Base-by-base conservation (phyloP, 2,329 filamentous ascomycete species). In the Xylaria sp. region DNA sequence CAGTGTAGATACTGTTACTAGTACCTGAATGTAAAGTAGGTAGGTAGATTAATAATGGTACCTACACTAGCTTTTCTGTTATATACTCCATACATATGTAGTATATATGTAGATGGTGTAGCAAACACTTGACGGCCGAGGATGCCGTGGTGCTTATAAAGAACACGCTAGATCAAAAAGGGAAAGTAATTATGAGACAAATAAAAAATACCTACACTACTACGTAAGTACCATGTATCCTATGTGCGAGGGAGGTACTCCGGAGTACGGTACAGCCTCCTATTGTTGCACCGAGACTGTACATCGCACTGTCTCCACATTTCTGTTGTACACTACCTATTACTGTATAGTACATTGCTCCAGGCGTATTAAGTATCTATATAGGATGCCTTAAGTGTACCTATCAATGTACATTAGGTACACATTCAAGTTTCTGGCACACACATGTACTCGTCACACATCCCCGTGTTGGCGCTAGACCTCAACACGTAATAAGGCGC, bases 101-200 rank as follows among this genome's bases (percentile, higher is more conserved):
- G 27, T 27, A n/a, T 38, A 55, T n/a, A 25, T 17, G 7, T 49
- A 59, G 29, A 20, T 38, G 38, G 31, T 54, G 33, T 38, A 33
- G 20, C 45, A 38, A 55, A 29, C 31, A 56, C 36, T 49, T 39
- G 10, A 27, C 22, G 38, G 57, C 42, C 59, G 66, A 66, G n/a
- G 59, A 63, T 66, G 58, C 59, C 63, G 66, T 59, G n/a, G 20
- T 39, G n/a, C n/a, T 59, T 47, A 17, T 22, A 11, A 38, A n/a
- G 29, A 22, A 50, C 25, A 53, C 20, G 15, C 57, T 60, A 60
- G 17, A 38, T 38, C 11, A 1, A 4, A 49, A 49, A 39, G 10
- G 44, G 57, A 60, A n/a, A 50, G 57, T 25, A 50, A 17, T 39
- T 39, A 22, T 60, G 44, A 47, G 29, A 45, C 57, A 36, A 36